A percentile compares a stretch with the other conserved stretches of the same genome.
Conservation (phyloP, 768 basidiomycete species). For the Boletus barrowsii region DNA sequence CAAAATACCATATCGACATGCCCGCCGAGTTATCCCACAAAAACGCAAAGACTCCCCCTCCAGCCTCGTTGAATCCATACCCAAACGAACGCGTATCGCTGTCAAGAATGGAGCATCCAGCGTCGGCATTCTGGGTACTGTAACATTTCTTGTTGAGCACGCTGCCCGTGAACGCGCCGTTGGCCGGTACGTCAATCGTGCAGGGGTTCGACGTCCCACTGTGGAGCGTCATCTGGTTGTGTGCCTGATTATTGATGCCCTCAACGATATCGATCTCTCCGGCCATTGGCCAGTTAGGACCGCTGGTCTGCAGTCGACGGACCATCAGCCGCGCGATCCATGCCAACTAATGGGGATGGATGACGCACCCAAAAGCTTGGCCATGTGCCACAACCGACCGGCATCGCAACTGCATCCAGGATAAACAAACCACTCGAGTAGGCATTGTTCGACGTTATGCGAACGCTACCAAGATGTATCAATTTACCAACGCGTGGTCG, state of each 20-base stretch:
- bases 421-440: constrained; percentile 69
- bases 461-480: constrained; percentile 43
- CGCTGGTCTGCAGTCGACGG: constrained; percentile 33
- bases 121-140: constrained; percentile 39
- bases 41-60: constrained; percentile 57
- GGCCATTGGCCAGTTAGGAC: constrained; percentile 49
- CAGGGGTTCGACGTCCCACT: constrained; percentile 41
- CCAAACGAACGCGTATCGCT: constrained; percentile 40
- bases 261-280: constrained; percentile 78
- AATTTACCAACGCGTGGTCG: background rate
- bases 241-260: constrained; percentile 55
- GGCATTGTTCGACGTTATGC: constrained; percentile 57
- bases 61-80: constrained; percentile 27
- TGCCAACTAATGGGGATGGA: background rate
- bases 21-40: constrained; percentile 46
- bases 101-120: constrained; percentile 50
- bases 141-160: constrained; percentile 34
- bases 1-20: constrained; percentile 56
- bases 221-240: constrained; percentile 68
- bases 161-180: constrained; percentile 18
- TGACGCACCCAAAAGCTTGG: constrained; percentile 52
- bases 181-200: constrained; percentile 16
- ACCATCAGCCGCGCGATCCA: background rate
- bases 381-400: constrained; percentile 62
- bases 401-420: constrained; percentile 66